Conservation (phyloP, 306 rosid species). For the Vigna mungo region DNA sequence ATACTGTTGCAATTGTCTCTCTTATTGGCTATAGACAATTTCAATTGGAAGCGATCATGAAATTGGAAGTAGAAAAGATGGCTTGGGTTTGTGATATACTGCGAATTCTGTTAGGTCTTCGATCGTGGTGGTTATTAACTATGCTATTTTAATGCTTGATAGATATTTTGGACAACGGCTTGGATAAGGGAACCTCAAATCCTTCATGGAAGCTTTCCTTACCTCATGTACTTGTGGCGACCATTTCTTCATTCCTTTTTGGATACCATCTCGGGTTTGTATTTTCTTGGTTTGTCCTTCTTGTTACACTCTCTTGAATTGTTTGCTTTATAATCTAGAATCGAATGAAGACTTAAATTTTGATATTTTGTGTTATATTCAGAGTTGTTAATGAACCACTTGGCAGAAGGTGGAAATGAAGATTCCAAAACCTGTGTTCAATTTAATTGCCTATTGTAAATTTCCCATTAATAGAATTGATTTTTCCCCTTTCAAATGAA, state of each 20-base stretch:
- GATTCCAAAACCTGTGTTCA: conserved; percentile 36
- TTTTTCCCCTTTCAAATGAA: conserved; percentile 49
- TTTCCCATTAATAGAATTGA: conserved; percentile 31
- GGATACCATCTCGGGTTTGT: conserved; percentile 96
- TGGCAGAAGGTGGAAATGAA: conserved; percentile 78
- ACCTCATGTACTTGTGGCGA: conserved; percentile 86
- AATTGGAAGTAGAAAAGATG: conserved; percentile 32
- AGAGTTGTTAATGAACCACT: conserved; percentile 98
- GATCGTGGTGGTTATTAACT: conserved; percentile 37
- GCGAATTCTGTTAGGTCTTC: conserved; percentile 23
- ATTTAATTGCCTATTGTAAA: conserved; percentile 26
- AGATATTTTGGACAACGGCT: conserved; percentile 63
- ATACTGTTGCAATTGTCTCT: conserved; percentile 14
- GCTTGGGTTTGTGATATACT: conserved; percentile 2
- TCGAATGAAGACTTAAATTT: conserved; percentile 18
- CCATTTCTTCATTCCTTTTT: conserved; percentile 80
- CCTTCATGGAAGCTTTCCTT: conserved; percentile 92
- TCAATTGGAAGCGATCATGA: conserved; percentile 36
- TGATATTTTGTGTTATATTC: conserved; percentile 44
- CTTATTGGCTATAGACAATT: conserved; percentile 6
- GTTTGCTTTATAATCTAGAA: conserved; percentile 26
- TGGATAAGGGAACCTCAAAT: conserved; percentile 60
- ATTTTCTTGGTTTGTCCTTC: conserved; percentile 45
- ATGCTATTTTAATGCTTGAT: conserved; percentile 43
- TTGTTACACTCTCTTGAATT: conserved; percentile 27